These are phyloP conservation scores for Vanrija pseudolonga DNA, from an alignment of 1,284 basidiomycete species.

Conservation along the genomic window DNA sequence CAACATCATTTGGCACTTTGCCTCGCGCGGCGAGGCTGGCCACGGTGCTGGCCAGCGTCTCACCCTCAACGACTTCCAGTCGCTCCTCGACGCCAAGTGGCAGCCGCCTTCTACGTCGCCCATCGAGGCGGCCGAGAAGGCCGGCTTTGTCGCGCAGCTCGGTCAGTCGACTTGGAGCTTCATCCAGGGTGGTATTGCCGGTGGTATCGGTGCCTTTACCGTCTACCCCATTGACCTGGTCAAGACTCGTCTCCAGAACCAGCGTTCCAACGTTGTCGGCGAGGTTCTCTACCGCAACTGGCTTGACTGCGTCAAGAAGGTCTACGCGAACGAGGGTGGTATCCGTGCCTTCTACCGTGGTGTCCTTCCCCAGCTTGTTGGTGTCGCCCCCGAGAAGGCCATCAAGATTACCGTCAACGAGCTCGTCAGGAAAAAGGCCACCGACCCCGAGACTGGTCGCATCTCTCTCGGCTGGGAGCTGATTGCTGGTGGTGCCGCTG, in stretches of 20 bases:
- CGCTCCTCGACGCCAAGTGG: conserved; percentile 65
- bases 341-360: conserved; percentile 91
- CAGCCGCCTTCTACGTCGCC: conserved; percentile 10
- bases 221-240: conserved; percentile 57
- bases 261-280: conserved; percentile 88
- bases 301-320: conserved; percentile 87
- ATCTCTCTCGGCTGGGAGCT: conserved; percentile 86
- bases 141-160: conserved; percentile 43
- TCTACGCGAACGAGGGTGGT: conserved; percentile 90
- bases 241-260: conserved; percentile 94
- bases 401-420: conserved; percentile 83
- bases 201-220: conserved; percentile 66
- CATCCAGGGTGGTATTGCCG: conserved; percentile 83
- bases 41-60: conserved; percentile 57
- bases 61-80: conserved; percentile 79
- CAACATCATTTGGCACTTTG: conserved; percentile 92
- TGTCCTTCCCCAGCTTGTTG: conserved; percentile 89
- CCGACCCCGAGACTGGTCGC: conserved; percentile 89
- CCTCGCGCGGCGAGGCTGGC: conserved; percentile 64
- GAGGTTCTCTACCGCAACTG: conserved; percentile 93
- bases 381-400: conserved; percentile 92
- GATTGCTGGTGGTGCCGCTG: conserved; percentile 85
- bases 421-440: conserved; percentile 73
- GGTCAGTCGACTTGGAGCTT: conserved; percentile 78
- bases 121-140: conserved; percentile 13